phyloP scores from a whole-genome alignment of 2,329 filamentous ascomycete species.

The Diaporthe destruens region DNA sequence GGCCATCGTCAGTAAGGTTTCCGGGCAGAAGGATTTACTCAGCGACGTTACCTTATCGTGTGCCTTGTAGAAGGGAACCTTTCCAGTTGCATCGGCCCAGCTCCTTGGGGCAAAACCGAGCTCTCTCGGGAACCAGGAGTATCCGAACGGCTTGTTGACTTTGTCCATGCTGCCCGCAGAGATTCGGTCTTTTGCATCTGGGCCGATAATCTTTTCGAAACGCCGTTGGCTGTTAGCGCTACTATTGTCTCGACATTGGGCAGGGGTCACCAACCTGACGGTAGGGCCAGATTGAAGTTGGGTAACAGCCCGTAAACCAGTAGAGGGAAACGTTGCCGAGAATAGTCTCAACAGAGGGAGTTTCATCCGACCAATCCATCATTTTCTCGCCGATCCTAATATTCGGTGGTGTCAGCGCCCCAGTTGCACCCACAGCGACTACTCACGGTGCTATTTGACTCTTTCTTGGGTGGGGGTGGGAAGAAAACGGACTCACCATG shows the following conservation, averaged over 20 bases:
- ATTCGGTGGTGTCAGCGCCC: background rate
- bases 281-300: constrained; percentile 64
- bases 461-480: constrained; percentile 42
- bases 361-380: constrained; percentile 63
- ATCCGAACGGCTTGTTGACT: constrained; percentile 59
- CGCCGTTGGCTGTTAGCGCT: background rate
- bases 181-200: background rate
- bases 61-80: constrained; percentile 39
- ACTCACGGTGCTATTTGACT: too few species aligned
- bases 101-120: constrained; percentile 53
- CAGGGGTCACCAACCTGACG: constrained; percentile 47
- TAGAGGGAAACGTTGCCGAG: constrained; percentile 65
- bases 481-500: constrained; percentile 54
- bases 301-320: constrained; percentile 65
- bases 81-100: constrained; percentile 48
- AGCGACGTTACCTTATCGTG: constrained; percentile 41
- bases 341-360: constrained; percentile 55
- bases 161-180: background rate
- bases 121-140: constrained; percentile 58
- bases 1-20: background rate
- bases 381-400: constrained; percentile 67
- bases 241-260: background rate
- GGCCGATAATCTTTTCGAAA: background rate
- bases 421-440: background rate
- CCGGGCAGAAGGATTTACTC: background rate